Evolutionary conservation across 1,284 basidiomycete genomes (phyloP).

Genomic region (Puccinia horiana): DNA sequence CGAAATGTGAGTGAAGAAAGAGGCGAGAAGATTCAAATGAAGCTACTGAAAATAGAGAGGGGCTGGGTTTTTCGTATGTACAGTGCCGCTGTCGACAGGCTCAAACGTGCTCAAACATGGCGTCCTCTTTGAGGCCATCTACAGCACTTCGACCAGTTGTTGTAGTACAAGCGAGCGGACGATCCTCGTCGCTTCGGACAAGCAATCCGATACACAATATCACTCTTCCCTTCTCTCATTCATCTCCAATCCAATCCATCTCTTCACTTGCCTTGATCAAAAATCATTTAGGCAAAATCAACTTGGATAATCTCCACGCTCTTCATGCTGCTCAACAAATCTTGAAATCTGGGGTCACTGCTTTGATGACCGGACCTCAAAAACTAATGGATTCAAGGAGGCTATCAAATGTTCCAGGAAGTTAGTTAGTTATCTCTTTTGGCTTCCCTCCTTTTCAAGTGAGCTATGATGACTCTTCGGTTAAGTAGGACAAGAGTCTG

Average conservation of each 20-base stretch:
- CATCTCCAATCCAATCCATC: not conserved
- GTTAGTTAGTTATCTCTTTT: constrained; percentile 61
- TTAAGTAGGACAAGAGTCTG: constrained; percentile 19
- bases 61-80: not conserved
- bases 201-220: not conserved
- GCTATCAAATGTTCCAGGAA: constrained; percentile 77
- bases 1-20: constrained; percentile 22
- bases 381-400: constrained; percentile 65
- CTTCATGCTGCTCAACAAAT: constrained; percentile 83
- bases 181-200: not conserved
- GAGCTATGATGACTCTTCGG: not conserved
- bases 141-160: not conserved
- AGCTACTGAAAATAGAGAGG: too few relatives aligned
- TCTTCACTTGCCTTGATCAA: constrained; percentile 78
- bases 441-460: not conserved
- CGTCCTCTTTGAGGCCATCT: constrained; percentile 20
- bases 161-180: not conserved
- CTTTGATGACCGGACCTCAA: constrained; percentile 78
- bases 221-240: not conserved
- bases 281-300: constrained; percentile 78
- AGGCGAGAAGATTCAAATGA: not conserved
- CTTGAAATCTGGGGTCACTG: constrained; percentile 74
- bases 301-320: constrained; percentile 81
- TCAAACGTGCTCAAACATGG: constrained; percentile 16
- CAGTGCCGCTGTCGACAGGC: constrained; percentile 32